Base-by-base conservation (phyloP, 2,329 filamentous ascomycete genomes). In the Claviceps sp. region DNA sequence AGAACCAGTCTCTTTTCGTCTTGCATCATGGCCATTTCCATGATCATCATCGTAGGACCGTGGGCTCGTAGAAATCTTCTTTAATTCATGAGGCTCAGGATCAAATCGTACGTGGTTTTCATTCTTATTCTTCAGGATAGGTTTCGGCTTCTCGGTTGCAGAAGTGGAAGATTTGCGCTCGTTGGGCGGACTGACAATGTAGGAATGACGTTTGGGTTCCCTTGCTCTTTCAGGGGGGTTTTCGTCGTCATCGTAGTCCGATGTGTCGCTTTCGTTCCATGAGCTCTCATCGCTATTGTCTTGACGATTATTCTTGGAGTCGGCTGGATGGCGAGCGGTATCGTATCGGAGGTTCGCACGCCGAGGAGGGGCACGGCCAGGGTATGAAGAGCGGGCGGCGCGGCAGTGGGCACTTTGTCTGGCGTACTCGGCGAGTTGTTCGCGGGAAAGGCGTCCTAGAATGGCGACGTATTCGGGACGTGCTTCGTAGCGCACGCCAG, bases 111-210 rank as follows among this genome's bases (percentile, higher is more conserved):
- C 76, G 45, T 75, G 75, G 53, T 80, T 75, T 46, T 74, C 73
- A 54, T 79, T 78, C 57, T 71, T 74, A 60, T 81, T 81, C 67
- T 81, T 81, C 17, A 81, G 66, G n/a, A 81, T 81, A 5, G 77
- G 73, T 58, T 79, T 80, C 1, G 78, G 78, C 53, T 60, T 61
- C 3, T 65, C 61, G 5, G 66, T 66, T 47, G 61, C 65, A 1
- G 68, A 58, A 0, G 68, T 64, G 0, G 66, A 70, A 0, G 61
- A 62, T 54, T 63, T 66, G 46, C 56, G 57, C 52, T 64, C 66
- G 34, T 49, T 55, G 1, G 67, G 68, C 1, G 66, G 64, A 48
- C 56, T 65, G 53, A 70, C 67, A 53, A 70, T 70, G 49, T 62
- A 67, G 20, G 42, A 22, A 16, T 23, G 13, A 37, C 54, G 62